Percentiles rank a stretch among this genome's conserved stretches.
phyloP scores from a whole-genome alignment of 768 basidiomycete species.

The Dentipellis sp. region DNA sequence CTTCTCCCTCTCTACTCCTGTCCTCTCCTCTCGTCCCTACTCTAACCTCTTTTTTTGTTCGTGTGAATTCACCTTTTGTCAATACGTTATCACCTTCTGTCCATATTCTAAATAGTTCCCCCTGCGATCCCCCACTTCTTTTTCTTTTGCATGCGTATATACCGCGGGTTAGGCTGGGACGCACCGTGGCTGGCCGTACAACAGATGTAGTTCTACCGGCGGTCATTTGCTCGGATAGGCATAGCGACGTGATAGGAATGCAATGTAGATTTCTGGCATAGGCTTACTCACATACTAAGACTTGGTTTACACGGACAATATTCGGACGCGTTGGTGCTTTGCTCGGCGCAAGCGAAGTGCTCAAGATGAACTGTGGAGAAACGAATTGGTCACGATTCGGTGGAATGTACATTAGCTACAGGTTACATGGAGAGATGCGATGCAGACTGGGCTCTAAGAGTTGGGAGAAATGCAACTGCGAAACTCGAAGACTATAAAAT shows the following conservation, averaged over 20 bases:
- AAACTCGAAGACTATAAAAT: no score
- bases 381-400: no score
- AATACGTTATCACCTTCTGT: neutral
- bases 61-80: neutral
- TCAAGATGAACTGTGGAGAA: no score
- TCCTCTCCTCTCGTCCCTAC: neutral
- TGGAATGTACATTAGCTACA: no score
- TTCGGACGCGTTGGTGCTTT: no score
- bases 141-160: neutral
- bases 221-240: neutral
- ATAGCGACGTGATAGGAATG: neutral
- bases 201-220: neutral
- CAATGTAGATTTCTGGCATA: neutral
- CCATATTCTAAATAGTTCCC: neutral
- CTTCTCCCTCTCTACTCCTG: slow-evolving; percentile 3
- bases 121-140: neutral
- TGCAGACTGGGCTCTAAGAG: no score
- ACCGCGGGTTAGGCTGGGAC: neutral
- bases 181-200: neutral
- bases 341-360: no score
- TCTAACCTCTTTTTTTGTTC: slow-evolving; percentile 8
- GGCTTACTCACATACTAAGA: neutral
- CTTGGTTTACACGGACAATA: no score
- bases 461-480: no score
- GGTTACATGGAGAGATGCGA: no score